Conservation (phyloP, 148 eudicot genomes). For the Nyssa sinensis region DNA sequence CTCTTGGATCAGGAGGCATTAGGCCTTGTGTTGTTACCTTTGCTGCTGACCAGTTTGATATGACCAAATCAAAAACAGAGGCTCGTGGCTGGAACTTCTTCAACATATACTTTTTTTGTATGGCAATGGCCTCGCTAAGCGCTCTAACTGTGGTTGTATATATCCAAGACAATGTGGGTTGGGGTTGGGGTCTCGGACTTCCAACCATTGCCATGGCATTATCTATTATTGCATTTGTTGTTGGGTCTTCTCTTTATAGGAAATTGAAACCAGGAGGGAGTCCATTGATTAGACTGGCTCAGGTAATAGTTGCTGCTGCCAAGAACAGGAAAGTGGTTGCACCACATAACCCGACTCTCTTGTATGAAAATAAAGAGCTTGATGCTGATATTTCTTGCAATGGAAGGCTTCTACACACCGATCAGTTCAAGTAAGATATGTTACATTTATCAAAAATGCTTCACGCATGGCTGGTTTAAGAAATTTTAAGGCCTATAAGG, state of each 20-base stretch:
- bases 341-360: slow-evolving; percentile 24
- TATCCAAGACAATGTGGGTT: slow-evolving; percentile 58
- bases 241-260: slow-evolving; percentile 45
- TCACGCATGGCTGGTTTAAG: too few species aligned
- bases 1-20: slow-evolving; percentile 53
- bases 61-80: slow-evolving; percentile 31
- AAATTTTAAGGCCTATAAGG: too few species aligned
- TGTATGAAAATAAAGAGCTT: slow-evolving; percentile 48
- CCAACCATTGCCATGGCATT: slow-evolving; percentile 60
- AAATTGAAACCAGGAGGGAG: slow-evolving; percentile 56
- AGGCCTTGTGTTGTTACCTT: slow-evolving; percentile 55
- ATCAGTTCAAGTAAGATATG: slow-evolving; percentile 46
- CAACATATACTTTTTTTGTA: slow-evolving; percentile 53
- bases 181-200: slow-evolving; percentile 67
- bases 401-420: slow-evolving; percentile 55
- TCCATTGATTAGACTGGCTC: slow-evolving; percentile 47
- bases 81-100: slow-evolving; percentile 51
- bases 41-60: slow-evolving; percentile 66
- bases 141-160: slow-evolving; percentile 61
- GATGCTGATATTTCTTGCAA: slow-evolving; percentile 40
- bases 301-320: slow-evolving; percentile 49
- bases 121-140: slow-evolving; percentile 45
- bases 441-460: too few species aligned
- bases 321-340: slow-evolving; percentile 43
- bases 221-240: slow-evolving; percentile 38